Evolutionary conservation across 1,284 basidiomycete genomes (phyloP).

Genomic region (Cryptococcus hybrid): DNA sequence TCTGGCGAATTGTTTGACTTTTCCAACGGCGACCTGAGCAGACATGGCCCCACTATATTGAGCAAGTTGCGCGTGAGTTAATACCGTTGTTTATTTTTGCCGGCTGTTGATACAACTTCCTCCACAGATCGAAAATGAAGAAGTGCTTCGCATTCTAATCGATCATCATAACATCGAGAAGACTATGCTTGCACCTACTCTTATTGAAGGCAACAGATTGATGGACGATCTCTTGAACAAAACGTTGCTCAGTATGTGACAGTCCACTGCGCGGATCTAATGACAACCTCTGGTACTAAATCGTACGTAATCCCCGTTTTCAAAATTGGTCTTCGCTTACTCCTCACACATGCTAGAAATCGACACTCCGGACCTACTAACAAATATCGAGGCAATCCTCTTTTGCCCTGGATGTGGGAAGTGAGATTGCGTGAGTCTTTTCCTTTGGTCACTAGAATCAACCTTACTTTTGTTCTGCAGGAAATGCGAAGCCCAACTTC

Average conservation of each 20-base stretch:
- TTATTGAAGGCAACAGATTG: slow-evolving; percentile 60
- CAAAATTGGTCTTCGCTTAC: neutral
- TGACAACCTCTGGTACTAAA: slow-evolving; percentile 14
- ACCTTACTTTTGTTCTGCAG: neutral
- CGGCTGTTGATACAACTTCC: neutral
- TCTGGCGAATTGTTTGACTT: slow-evolving; percentile 76
- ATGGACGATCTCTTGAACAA: slow-evolving; percentile 52
- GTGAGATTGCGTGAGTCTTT: slow-evolving; percentile 29
- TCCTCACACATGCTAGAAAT: slow-evolving; percentile 1
- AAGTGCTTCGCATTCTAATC: slow-evolving; percentile 78
- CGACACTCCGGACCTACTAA: slow-evolving; percentile 18
- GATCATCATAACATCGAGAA: slow-evolving; percentile 71
- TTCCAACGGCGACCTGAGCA: slow-evolving; percentile 61
- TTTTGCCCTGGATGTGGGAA: slow-evolving; percentile 28
- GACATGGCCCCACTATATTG: slow-evolving; percentile 67
- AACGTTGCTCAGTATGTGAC: slow-evolving; percentile 11
- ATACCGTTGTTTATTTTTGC: neutral
- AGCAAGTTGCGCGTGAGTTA: slow-evolving; percentile 73
- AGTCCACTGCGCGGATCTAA: slow-evolving; percentile 29
- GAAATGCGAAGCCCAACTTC: slow-evolving; percentile 1
- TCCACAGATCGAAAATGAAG: slow-evolving; percentile 66
- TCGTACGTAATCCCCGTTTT: neutral
- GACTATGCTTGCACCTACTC: slow-evolving; percentile 62
- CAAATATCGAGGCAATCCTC: slow-evolving; percentile 15
- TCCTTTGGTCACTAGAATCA: neutral